phyloP scores from a whole-genome alignment of 169 alveolate genomes.

The Plasmodium vinckei region DNA sequence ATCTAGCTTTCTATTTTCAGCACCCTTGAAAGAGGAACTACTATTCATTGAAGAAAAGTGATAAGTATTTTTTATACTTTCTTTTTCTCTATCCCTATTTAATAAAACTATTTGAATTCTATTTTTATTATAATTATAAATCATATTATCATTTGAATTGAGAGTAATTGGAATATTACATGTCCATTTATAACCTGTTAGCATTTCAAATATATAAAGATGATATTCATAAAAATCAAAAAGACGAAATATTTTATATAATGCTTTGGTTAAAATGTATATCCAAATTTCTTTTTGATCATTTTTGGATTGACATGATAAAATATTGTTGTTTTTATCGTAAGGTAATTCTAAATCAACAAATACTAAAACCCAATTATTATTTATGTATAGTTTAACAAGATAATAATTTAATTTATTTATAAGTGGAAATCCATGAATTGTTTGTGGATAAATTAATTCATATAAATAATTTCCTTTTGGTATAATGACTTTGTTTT shows the following conservation, averaged over 20 bases:
- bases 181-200: slow-evolving; percentile 47
- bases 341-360: slow-evolving; percentile 25
- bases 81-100: not conserved
- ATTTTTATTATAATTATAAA: slow-evolving; percentile 16
- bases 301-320: slow-evolving; percentile 31
- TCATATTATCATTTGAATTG: slow-evolving; percentile 5
- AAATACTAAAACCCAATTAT: slow-evolving; percentile 67
- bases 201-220: slow-evolving; percentile 35
- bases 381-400: slow-evolving; percentile 63
- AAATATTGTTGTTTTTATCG: slow-evolving; percentile 13
- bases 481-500: slow-evolving; percentile 58
- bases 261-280: slow-evolving; percentile 43
- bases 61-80: not conserved
- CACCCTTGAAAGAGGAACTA: not conserved
- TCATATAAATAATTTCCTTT: slow-evolving; percentile 62
- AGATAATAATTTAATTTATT: slow-evolving; percentile 52
- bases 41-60: not conserved
- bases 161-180: not conserved
- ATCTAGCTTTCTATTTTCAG: too few species aligned
- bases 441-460: slow-evolving; percentile 67
- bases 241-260: slow-evolving; percentile 27
- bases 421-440: slow-evolving; percentile 40
- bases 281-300: slow-evolving; percentile 39
- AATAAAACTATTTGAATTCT: slow-evolving; percentile 4
- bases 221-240: slow-evolving; percentile 33